These are phyloP conservation scores for Hypoxylon sp. DNA, from an alignment of 2,329 filamentous ascomycete genomes.

Conservation along the genomic window DNA sequence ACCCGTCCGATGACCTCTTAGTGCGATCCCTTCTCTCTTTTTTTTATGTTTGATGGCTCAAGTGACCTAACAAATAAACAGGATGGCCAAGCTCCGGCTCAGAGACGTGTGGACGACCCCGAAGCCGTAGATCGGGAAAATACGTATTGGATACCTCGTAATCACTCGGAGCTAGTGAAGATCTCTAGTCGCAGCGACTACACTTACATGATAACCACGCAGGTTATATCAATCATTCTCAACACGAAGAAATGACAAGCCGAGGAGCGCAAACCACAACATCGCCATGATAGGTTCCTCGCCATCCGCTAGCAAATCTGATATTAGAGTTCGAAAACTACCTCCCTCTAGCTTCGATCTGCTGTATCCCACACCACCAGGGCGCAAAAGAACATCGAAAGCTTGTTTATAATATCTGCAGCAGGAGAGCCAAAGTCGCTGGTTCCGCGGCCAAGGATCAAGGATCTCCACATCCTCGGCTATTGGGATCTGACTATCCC, in stretches of 20 bases:
- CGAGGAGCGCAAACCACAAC: background rate
- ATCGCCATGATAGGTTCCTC: background rate
- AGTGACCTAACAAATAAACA: conserved; percentile 7
- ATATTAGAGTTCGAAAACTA: background rate
- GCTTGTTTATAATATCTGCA: background rate
- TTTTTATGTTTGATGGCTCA: background rate
- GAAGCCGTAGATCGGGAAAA: conserved; percentile 15
- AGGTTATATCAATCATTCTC: conserved; percentile 7
- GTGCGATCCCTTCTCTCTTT: background rate
- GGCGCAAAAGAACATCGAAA: background rate
- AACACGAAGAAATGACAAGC: background rate
- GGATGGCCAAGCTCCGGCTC: conserved; percentile 1
- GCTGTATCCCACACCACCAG: background rate
- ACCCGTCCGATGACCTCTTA: conserved; percentile 10
- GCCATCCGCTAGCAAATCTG: background rate
- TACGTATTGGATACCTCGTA: conserved; percentile 8
- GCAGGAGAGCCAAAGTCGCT: background rate
- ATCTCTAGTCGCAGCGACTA: conserved; percentile 10
- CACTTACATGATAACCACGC: background rate
- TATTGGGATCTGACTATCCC: background rate
- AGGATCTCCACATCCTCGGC: background rate
- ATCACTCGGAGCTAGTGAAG: conserved; percentile 22
- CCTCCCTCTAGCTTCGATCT: background rate
- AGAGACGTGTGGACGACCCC: conserved; percentile 12
- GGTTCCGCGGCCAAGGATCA: background rate